Evolutionary conservation across 2,329 filamentous ascomycete species (phyloP).

Genomic region (Aspergillus neotritici): DNA sequence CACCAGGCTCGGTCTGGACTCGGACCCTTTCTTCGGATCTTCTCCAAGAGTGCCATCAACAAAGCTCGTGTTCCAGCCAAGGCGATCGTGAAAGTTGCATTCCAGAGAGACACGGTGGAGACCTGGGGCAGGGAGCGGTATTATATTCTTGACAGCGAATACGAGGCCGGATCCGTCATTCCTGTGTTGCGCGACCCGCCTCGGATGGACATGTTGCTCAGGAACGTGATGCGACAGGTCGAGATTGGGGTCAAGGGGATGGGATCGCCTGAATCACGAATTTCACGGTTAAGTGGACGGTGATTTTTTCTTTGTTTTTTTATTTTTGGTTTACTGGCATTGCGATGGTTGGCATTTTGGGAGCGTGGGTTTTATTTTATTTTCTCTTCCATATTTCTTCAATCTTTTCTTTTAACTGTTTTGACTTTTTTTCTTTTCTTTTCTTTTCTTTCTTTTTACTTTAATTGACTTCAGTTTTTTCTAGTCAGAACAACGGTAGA

Average conservation of each 20-base stretch:
- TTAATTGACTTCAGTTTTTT: no score
- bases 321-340: not conserved
- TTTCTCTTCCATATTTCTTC: no score
- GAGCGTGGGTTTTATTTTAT: no score
- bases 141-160: constrained; percentile 30
- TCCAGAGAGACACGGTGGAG: constrained; percentile 26
- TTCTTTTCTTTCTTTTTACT: no score
- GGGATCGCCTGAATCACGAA: constrained; percentile 24
- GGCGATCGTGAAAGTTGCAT: constrained; percentile 31
- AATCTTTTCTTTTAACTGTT: no score
- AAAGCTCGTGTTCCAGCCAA: constrained; percentile 32
- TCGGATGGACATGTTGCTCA: constrained; percentile 24
- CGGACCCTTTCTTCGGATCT: constrained; percentile 28
- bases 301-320: constrained; percentile 7
- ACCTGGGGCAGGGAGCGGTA: constrained; percentile 27
- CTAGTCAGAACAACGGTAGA: no score
- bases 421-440: no score
- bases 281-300: constrained; percentile 16
- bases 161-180: constrained; percentile 34
- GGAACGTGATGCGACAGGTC: constrained; percentile 27
- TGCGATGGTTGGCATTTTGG: no score
- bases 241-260: constrained; percentile 24
- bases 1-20: constrained; percentile 30
- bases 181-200: constrained; percentile 22
- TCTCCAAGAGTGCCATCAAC: constrained; percentile 33